Conservation (phyloP, 257 asterid species). For the Solanum raphanifolium region DNA sequence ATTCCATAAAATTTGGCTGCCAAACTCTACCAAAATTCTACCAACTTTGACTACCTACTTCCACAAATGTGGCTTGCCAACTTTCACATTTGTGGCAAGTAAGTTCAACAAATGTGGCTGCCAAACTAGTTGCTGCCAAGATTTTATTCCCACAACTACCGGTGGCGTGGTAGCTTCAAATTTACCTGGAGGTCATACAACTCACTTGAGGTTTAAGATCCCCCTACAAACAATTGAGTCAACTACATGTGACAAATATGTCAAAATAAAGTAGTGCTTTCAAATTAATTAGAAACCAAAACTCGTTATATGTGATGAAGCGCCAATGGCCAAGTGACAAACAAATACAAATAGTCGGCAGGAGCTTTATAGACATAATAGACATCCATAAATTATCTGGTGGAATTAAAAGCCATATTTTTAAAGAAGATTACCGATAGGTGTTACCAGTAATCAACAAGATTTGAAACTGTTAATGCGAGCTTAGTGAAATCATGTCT, state of each 20-base stretch:
- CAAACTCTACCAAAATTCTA: too few species aligned
- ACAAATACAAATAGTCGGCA: not conserved
- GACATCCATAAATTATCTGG: not conserved
- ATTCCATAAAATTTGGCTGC: too few species aligned
- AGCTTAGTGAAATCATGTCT: too few species aligned
- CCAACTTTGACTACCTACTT: too few species aligned
- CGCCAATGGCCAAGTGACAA: not conserved
- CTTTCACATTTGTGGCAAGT: too few species aligned
- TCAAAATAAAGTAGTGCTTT: too few species aligned
- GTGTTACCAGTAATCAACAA: not conserved
- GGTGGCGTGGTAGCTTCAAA: not conserved
- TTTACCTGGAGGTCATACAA: not conserved
- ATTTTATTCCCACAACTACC: not conserved
- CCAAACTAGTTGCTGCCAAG: too few species aligned
- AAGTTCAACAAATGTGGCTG: too few species aligned
- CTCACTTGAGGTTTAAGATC: not conserved
- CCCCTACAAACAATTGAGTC: not conserved
- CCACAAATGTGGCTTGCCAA: too few species aligned
- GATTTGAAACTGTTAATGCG: not conserved
- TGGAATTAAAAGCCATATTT: too few species aligned
- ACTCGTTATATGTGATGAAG: not conserved
- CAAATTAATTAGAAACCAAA: too few species aligned
- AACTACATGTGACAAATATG: too few species aligned
- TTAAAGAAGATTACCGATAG: not conserved
- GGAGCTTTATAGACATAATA: not conserved